Evolutionary conservation across 2,329 filamentous ascomycete species (phyloP).

Genomic region (Aspergillus novofumigatus): DNA sequence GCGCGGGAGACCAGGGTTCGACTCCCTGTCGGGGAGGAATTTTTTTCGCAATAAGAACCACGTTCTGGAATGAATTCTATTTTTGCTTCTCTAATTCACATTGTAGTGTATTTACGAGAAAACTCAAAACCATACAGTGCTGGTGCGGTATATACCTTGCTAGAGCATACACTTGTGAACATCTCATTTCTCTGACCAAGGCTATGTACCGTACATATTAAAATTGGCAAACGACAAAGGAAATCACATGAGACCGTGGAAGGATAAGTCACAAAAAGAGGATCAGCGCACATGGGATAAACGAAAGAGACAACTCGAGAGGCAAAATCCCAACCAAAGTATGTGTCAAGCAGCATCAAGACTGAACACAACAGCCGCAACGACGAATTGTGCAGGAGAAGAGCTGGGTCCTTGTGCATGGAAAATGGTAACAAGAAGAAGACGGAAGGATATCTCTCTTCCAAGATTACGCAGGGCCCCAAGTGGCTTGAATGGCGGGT

Average conservation of each 20-base stretch:
- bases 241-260: slow-evolving; percentile 3
- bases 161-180: background rate
- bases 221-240: slow-evolving; percentile 4
- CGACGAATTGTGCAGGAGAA: slow-evolving; percentile 1
- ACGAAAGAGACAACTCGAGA: slow-evolving; percentile 8
- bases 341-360: background rate
- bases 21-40: background rate
- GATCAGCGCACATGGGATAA: slow-evolving; percentile 1
- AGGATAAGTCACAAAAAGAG: slow-evolving; percentile 1
- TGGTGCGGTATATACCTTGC: background rate
- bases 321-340: background rate
- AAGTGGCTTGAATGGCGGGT: background rate
- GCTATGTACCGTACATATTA: slow-evolving; percentile 12
- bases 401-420: background rate
- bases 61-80: no score
- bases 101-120: no score
- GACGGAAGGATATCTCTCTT: slow-evolving; percentile 1
- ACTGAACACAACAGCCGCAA: slow-evolving; percentile 7
- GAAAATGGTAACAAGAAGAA: background rate
- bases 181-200: background rate
- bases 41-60: background rate
- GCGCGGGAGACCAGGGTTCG: background rate
- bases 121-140: background rate
- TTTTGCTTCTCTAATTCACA: background rate
- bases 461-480: slow-evolving; percentile 11